These are phyloP conservation scores for Ophiostoma triangulosporum DNA, from an alignment of 2,329 filamentous ascomycete genomes.

Conservation along the genomic window DNA sequence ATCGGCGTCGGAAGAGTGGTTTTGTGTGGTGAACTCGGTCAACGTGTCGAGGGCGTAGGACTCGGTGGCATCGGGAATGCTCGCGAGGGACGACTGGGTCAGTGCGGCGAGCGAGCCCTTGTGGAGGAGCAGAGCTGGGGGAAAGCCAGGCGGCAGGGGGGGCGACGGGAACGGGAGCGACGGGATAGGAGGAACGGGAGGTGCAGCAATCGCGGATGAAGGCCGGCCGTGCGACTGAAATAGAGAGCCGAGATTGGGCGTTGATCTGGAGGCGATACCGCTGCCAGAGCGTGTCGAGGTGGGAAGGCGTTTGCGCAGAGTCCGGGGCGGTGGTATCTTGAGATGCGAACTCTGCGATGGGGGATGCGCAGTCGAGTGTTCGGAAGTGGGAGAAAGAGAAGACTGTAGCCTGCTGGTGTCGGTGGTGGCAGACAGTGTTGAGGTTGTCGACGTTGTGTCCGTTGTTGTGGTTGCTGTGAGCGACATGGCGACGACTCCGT, in stretches of 20 bases:
- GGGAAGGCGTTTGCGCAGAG: slow-evolving; percentile 11
- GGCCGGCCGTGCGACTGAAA: slow-evolving; percentile 33
- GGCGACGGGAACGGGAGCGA: background rate
- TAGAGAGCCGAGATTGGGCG: slow-evolving; percentile 42
- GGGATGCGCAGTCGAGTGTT: slow-evolving; percentile 1
- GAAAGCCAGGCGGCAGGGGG: background rate
- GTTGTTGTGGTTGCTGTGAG: slow-evolving; percentile 1
- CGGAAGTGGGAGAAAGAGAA: background rate
- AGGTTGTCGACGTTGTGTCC: background rate
- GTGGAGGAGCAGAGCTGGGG: slow-evolving; percentile 33
- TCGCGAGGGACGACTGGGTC: slow-evolving; percentile 47
- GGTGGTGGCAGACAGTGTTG: background rate
- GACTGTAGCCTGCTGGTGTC: background rate
- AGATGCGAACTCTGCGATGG: no score
- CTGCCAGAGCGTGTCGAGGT: slow-evolving; percentile 10
- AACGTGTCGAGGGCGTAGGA: slow-evolving; percentile 46
- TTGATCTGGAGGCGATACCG: slow-evolving; percentile 24
- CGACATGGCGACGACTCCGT: slow-evolving; percentile 1
- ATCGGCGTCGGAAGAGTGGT: slow-evolving; percentile 2
- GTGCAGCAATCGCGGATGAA: slow-evolving; percentile 16
- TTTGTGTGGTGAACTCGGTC: slow-evolving; percentile 23
- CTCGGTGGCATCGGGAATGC: slow-evolving; percentile 53
- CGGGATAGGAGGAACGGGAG: background rate
- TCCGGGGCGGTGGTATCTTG: slow-evolving; percentile 8
- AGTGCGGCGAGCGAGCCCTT: slow-evolving; percentile 61